A percentile compares a stretch with the other conserved stretches of the same genome.
Evolutionary conservation across 306 rosid genomes (phyloP).

Genomic region (Vachellia collinsii): DNA sequence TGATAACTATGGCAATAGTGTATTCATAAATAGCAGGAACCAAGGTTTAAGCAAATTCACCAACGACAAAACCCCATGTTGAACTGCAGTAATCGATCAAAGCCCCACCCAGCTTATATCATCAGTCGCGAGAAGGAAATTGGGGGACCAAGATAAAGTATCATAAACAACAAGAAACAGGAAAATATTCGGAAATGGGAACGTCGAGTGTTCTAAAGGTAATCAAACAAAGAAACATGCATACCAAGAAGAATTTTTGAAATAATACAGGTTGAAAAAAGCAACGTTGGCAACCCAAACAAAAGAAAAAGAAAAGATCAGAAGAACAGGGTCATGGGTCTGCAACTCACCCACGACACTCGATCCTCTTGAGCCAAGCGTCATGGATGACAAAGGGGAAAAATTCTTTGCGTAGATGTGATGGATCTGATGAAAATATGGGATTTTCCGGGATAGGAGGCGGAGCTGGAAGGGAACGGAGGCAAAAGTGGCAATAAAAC

Average conservation of each 20-base stretch:
- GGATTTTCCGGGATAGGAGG: slow-evolving; percentile 1
- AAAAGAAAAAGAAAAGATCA: not conserved
- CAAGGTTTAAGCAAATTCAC: slow-evolving; percentile 8
- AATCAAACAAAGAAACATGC: slow-evolving; percentile 16
- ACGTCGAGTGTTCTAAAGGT: not conserved
- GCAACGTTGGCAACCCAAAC: not conserved
- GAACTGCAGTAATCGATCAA: not conserved
- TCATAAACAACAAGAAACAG: not conserved
- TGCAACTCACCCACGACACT: slow-evolving; percentile 71
- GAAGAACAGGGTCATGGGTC: slow-evolving; percentile 7
- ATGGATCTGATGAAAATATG: slow-evolving; percentile 52
- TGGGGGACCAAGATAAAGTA: not conserved
- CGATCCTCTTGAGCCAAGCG: slow-evolving; percentile 80
- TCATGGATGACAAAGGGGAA: slow-evolving; percentile 53
- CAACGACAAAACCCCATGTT: not conserved
- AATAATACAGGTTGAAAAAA: slow-evolving; percentile 12
- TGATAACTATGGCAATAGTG: not conserved
- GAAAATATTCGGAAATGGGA: not conserved
- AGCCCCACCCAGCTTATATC: slow-evolving; percentile 1
- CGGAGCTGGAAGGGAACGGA: slow-evolving; percentile 5
- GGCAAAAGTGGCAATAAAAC: slow-evolving; percentile 41
- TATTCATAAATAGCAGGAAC: not conserved
- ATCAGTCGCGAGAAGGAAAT: not conserved
- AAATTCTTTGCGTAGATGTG: slow-evolving; percentile 16
- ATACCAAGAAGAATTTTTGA: slow-evolving; percentile 12